phyloP scores from a whole-genome alignment of 768 basidiomycete genomes.

The Suillus spraguei region DNA sequence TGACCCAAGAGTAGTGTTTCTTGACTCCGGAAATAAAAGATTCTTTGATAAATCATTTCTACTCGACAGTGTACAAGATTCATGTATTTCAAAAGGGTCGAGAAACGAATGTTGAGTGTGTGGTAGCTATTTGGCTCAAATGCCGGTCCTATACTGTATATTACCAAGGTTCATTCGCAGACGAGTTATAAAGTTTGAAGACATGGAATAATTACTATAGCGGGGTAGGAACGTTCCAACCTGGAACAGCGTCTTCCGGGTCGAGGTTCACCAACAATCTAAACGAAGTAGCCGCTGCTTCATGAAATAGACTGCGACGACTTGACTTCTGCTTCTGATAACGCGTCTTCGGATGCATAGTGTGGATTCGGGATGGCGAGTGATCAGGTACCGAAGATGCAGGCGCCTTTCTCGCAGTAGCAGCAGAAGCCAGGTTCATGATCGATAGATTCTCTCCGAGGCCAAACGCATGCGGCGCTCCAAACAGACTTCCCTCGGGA shows the following conservation, averaged over 20 bases:
- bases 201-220: not conserved
- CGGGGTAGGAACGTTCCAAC: not conserved
- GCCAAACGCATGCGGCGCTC: slow-evolving; percentile 13
- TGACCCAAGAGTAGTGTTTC: too few species aligned
- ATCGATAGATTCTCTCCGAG: slow-evolving; percentile 25
- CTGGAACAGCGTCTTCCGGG: not conserved
- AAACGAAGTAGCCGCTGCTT: slow-evolving; percentile 17
- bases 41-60: too few species aligned
- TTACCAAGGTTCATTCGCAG: too few species aligned
- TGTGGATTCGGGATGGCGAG: not conserved
- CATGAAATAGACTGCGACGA: slow-evolving; percentile 18
- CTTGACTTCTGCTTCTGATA: slow-evolving; percentile 15
- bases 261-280: slow-evolving; percentile 17
- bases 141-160: too few species aligned
- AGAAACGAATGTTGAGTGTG: too few species aligned
- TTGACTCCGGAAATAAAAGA: too few species aligned
- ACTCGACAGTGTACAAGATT: too few species aligned
- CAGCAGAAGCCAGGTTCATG: slow-evolving; percentile 15
- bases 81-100: too few species aligned
- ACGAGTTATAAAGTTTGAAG: too few species aligned
- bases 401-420: slow-evolving; percentile 13
- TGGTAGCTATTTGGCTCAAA: too few species aligned
- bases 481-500: slow-evolving; percentile 17
- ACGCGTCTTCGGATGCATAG: slow-evolving; percentile 7
- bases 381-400: not conserved